These are phyloP conservation scores for Myxozyma neglecta DNA, from an alignment of 805 yeast species.

Conservation along the genomic window DNA sequence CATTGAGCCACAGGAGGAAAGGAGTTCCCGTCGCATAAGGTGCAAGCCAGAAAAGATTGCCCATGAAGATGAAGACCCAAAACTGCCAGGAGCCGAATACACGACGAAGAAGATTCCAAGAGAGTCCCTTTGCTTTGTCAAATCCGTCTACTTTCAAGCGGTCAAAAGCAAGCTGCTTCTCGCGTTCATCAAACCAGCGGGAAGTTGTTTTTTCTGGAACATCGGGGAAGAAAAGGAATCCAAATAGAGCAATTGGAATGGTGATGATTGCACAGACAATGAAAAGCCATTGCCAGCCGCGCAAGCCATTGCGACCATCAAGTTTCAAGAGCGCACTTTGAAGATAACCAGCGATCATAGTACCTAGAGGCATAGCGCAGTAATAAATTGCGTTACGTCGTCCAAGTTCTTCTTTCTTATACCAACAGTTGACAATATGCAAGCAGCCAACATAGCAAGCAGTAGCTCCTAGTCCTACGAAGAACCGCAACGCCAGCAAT, in stretches of 20 bases:
- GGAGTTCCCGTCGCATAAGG: conserved; percentile 53
- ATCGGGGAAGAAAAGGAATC: conserved; percentile 60
- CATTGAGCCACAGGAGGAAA: conserved; percentile 61
- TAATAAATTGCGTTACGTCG: conserved; percentile 63
- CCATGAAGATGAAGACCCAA: conserved; percentile 44
- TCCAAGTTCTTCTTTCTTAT: conserved; percentile 55
- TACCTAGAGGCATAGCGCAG: conserved; percentile 63
- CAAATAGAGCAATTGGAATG: conserved; percentile 56
- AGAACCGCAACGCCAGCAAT: conserved; percentile 62
- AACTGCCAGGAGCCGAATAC: conserved; percentile 55
- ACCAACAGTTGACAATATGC: conserved; percentile 44
- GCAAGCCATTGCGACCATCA: conserved; percentile 53
- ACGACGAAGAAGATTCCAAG: conserved; percentile 46
- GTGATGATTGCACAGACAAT: conserved; percentile 66
- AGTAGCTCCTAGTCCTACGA: conserved; percentile 70
- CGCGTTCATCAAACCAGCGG: conserved; percentile 56
- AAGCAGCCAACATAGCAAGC: conserved; percentile 56
- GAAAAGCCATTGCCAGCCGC: conserved; percentile 74
- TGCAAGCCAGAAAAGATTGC: conserved; percentile 30
- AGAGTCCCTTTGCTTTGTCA: conserved; percentile 33
- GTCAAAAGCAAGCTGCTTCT: conserved; percentile 53
- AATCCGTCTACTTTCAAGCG: conserved; percentile 45
- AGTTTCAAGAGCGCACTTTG: conserved; percentile 56
- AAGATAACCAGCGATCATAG: conserved; percentile 61
- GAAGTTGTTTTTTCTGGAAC: conserved; percentile 61